These are phyloP conservation scores for Ogataea salicorniae DNA, from an alignment of 805 yeast genomes.

Conservation along the genomic window DNA sequence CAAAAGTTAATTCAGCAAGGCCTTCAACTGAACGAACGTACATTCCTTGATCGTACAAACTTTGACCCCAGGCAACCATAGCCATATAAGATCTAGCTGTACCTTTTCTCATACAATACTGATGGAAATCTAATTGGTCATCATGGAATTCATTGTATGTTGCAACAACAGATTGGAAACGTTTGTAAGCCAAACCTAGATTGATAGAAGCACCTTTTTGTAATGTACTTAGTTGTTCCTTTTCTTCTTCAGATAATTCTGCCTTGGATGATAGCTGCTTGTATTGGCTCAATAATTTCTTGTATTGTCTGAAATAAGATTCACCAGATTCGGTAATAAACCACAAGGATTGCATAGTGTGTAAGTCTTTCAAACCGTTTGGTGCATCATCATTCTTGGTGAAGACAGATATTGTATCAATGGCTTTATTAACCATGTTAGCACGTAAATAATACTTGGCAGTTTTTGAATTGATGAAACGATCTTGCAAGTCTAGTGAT, in stretches of 20 bases:
- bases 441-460: slow-evolving; percentile 81
- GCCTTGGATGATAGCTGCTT: slow-evolving; percentile 13
- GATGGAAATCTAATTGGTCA: slow-evolving; percentile 94
- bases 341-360: slow-evolving; percentile 89
- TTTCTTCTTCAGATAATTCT: slow-evolving; percentile 28
- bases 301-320: slow-evolving; percentile 62
- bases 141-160: slow-evolving; percentile 65
- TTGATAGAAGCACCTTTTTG: slow-evolving; percentile 29
- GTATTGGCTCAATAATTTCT: slow-evolving; percentile 23
- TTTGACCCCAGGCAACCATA: slow-evolving; percentile 79
- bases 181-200: slow-evolving; percentile 73
- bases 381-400: slow-evolving; percentile 77
- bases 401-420: slow-evolving; percentile 68
- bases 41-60: slow-evolving; percentile 61
- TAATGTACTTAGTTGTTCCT: slow-evolving; percentile 17
- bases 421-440: slow-evolving; percentile 66
- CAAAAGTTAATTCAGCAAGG: slow-evolving; percentile 52
- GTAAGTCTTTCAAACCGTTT: slow-evolving; percentile 85
- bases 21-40: slow-evolving; percentile 69
- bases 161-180: slow-evolving; percentile 61
- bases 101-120: slow-evolving; percentile 85
- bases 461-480: slow-evolving; percentile 85
- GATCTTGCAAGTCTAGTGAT: slow-evolving; percentile 75
- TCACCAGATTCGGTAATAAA: slow-evolving; percentile 81
- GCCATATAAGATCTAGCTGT: slow-evolving; percentile 79